Evolutionary conservation across 306 rosid species (phyloP).

Genomic region (Mimosa pudica): DNA sequence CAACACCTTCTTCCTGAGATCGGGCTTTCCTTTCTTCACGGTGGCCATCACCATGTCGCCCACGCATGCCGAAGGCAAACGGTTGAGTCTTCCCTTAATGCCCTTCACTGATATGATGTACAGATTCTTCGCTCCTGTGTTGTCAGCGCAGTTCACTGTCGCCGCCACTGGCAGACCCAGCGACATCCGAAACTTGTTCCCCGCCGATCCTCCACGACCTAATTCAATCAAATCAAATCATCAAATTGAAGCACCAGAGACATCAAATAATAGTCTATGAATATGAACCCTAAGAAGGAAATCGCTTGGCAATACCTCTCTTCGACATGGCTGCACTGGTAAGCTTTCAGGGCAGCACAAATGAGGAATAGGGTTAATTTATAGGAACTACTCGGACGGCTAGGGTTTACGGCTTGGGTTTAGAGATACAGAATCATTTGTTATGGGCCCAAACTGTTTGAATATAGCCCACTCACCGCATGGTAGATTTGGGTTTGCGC

Average conservation of each 20-base stretch:
- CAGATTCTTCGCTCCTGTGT: constrained; percentile 90
- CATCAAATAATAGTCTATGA: neutral
- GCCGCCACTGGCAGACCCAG: constrained; percentile 97
- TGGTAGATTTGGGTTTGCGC: no score
- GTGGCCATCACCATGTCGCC: constrained; percentile 99
- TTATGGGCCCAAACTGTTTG: no score
- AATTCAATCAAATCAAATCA: neutral
- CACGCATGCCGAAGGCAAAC: constrained; percentile 86
- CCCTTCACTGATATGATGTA: constrained; percentile 92
- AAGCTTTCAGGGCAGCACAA: no score
- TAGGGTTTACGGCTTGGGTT: neutral
- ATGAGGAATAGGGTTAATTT: no score
- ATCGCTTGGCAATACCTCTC: constrained; percentile 42
- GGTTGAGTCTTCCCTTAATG: constrained; percentile 82
- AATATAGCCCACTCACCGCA: no score
- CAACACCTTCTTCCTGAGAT: constrained; percentile 86
- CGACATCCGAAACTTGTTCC: constrained; percentile 90
- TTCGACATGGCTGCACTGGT: constrained; percentile 46
- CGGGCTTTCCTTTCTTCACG: constrained; percentile 89
- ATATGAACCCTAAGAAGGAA: neutral
- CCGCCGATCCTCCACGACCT: constrained; percentile 92
- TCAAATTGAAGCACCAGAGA: neutral
- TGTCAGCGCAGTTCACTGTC: constrained; percentile 90
- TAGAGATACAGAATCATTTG: no score
- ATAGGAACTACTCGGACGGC: no score